Conservation (phyloP, 2,329 filamentous ascomycete species). For the Colletotrichum melonis region DNA sequence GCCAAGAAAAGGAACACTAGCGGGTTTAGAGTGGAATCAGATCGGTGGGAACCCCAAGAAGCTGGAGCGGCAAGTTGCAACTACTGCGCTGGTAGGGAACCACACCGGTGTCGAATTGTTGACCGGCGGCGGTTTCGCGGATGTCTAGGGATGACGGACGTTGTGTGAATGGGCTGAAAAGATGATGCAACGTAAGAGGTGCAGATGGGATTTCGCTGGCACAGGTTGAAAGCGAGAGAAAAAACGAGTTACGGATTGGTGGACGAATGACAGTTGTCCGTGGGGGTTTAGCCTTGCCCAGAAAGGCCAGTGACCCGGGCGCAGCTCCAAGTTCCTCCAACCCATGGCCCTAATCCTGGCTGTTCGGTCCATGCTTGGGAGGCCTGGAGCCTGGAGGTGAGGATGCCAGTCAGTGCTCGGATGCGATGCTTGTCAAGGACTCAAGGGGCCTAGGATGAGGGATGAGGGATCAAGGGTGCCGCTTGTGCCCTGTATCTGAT, state of each 20-base stretch:
- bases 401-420: too few species aligned
- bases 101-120: slow-evolving; percentile 3
- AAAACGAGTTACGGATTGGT: neutral
- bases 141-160: neutral
- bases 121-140: neutral
- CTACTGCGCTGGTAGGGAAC: neutral
- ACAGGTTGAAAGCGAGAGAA: slow-evolving; percentile 9
- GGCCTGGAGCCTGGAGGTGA: neutral
- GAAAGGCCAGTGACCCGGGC: neutral
- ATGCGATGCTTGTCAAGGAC: slow-evolving; percentile 4
- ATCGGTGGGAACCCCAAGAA: neutral
- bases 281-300: slow-evolving; percentile 4
- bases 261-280: slow-evolving; percentile 5
- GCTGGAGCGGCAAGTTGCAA: neutral
- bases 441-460: neutral
- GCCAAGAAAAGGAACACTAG: slow-evolving; percentile 4
- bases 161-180: neutral
- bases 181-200: neutral
- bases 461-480: neutral
- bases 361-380: neutral
- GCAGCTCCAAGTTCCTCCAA: neutral
- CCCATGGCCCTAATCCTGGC: neutral
- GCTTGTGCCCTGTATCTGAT: neutral
- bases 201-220: neutral
- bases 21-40: slow-evolving; percentile 2